Base-by-base conservation (phyloP, 345 rosid genomes). In the Capsella bursapastoris region DNA sequence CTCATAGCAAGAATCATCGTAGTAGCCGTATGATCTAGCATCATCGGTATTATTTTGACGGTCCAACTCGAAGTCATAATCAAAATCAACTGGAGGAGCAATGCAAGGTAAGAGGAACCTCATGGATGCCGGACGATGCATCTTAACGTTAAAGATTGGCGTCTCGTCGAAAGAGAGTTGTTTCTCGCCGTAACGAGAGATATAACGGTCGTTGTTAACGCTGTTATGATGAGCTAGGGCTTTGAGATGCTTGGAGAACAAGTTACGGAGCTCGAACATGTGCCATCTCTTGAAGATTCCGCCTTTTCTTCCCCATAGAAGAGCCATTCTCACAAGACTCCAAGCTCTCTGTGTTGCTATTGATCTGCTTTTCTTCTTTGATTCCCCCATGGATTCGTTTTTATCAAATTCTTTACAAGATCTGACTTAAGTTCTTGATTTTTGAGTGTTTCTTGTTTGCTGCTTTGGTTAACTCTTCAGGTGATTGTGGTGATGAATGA, bases 91-190 rank as follows among this genome's bases (percentile, higher is more conserved):
- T 7, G 76, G 84, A 1, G 89, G 82, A 49, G 82, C 82, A 62
- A 92, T 85, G 88, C 99, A 95, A 45, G 97, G 97, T 12, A 94
- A 72, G 45, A 76, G 86, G 76, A 82, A 89, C 35, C 91, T 71
- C 92, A 84, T 79, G 14, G 97, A 90, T 1, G 80, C 32, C 0
- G 90, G 96, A 2, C 90, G 88, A 76, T 80, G 80, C 90, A 91
- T 76, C 60, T 71, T 77, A 44, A 86, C 79, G 18, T 84, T 87
- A 79, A 89, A 83, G 44, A 89, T 57, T 0, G 97, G 99, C 0
- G 99, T 92, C 52, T 88, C 79, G 25, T 92, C 96, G 65, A 95
- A 95, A 18, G 97, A 89, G 47, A 95, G 88, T 79, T 95, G 79
- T 7, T 83, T 87, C 73, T 91, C 96, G 6, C 85, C 74, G 29